These are phyloP conservation scores for Trichoderma cornu-damae DNA, from an alignment of 2,329 filamentous ascomycete genomes.

Conservation along the genomic window DNA sequence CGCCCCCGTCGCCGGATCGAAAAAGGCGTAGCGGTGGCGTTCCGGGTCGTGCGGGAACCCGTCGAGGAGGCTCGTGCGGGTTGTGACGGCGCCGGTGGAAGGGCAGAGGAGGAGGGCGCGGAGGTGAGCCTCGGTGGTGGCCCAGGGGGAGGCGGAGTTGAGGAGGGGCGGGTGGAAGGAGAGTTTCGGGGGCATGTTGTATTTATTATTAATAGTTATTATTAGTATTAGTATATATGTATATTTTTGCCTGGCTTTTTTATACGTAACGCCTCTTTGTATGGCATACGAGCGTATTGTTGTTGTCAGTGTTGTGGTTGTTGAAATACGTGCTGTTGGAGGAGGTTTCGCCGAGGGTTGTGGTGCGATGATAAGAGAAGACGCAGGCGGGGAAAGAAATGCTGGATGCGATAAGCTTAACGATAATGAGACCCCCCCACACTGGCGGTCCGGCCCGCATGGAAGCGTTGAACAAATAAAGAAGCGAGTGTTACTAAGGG, in stretches of 20 bases:
- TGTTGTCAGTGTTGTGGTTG: too few relatives aligned
- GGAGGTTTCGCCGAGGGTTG: too few relatives aligned
- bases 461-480: background rate
- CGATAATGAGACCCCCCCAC: too few relatives aligned
- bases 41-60: conserved; percentile 59
- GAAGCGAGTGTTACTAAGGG: too few relatives aligned
- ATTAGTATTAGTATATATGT: background rate
- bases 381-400: background rate
- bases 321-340: too few relatives aligned
- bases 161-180: conserved; percentile 60
- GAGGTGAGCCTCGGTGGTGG: conserved; percentile 60
- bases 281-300: too few relatives aligned
- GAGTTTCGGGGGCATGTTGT: conserved; percentile 30
- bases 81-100: conserved; percentile 68
- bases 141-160: conserved; percentile 74
- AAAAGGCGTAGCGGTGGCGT: conserved; percentile 62
- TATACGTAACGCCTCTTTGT: too few relatives aligned
- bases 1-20: conserved; percentile 39
- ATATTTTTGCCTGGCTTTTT: too few relatives aligned
- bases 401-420: background rate
- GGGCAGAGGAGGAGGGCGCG: conserved; percentile 54
- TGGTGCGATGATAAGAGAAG: background rate
- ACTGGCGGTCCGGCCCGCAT: too few relatives aligned
- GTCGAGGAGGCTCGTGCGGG: conserved; percentile 59
- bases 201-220: background rate